phyloP scores from a whole-genome alignment of 2,329 filamentous ascomycete species.

The Pyrenochaeta sp. region DNA sequence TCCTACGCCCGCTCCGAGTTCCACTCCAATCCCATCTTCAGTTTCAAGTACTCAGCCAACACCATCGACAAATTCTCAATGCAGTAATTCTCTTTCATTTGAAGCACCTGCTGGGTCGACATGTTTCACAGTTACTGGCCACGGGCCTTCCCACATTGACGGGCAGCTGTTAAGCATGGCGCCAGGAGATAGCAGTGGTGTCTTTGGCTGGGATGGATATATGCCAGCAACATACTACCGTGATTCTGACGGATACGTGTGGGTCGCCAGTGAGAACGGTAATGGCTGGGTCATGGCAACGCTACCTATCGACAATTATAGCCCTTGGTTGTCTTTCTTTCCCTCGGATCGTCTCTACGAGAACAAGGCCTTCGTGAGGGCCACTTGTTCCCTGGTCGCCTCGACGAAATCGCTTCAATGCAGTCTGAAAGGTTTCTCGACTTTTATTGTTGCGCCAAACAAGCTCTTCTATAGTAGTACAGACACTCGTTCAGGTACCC shows the following conservation, averaged over 20 bases:
- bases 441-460: not conserved
- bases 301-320: not conserved
- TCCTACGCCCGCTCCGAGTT: not conserved
- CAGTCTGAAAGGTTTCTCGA: not conserved
- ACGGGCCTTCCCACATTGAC: not conserved
- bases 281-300: not conserved
- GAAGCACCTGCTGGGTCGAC: not conserved
- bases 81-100: not conserved
- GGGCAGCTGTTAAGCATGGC: not conserved
- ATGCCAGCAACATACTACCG: not conserved
- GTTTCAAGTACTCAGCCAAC: not conserved
- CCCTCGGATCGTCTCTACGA: not conserved
- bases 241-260: not conserved
- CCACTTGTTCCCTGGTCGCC: not conserved
- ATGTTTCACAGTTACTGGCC: not conserved
- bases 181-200: not conserved
- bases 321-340: not conserved
- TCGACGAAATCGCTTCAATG: not conserved
- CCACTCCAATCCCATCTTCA: not conserved
- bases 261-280: not conserved
- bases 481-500: not conserved
- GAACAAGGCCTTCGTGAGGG: not conserved
- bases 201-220: not conserved
- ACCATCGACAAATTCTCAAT: not conserved
- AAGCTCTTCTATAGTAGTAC: not conserved